Evolutionary conservation across 2,329 filamentous ascomycete species (phyloP), one percentile per base, ranked within the genome.

Genomic region (Acarospora socialis): DNA sequence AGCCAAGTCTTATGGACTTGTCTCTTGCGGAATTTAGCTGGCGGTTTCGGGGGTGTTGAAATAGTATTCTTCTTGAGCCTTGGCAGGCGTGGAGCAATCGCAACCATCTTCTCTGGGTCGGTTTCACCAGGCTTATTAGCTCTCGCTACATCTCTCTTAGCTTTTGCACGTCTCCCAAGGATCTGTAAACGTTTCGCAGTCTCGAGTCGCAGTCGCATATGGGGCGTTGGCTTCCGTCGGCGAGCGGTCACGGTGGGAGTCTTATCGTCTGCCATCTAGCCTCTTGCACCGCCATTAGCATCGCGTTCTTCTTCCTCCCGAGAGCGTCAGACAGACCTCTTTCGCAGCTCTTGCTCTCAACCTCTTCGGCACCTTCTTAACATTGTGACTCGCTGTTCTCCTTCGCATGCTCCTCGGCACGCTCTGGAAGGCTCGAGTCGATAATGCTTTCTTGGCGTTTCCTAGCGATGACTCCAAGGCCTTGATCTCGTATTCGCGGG

Each of bases 331-430:
- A 43, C 51, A 27, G 45, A 66, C 63, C 63, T 78, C 73, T 51
- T 65, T 63, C 46, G 63, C 69, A 1, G 83, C 84, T 43, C 79
- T 69, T 22, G 59, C 59, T 34, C 79, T 70, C 48, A 95, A 57
- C 40, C 83, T 64, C 49, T 77, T 78, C 2, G 90, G 90, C 10
- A 98, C 77, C 40, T 79, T 72, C 57, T 87, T 92, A 21, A 81
- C 80, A 66, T 98, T 94, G 57, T 98, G 90, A 53, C 84, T 93
- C 13, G 87, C 90, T 0, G 87, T 93, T 45, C 90, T 69, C 42
- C 90, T 68, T 43, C 90, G 68, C 68, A 98, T 60, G 30, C 77
- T 75, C 43, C 83, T 72, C 1, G 90, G 90, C 4, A 98, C 80
- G 44, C 82, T 73, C 54, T 98, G 90, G 49, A 95, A 95, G 9